Conservation (phyloP, 176 grass and related monocot genomes). For the Cocos nucifera region DNA sequence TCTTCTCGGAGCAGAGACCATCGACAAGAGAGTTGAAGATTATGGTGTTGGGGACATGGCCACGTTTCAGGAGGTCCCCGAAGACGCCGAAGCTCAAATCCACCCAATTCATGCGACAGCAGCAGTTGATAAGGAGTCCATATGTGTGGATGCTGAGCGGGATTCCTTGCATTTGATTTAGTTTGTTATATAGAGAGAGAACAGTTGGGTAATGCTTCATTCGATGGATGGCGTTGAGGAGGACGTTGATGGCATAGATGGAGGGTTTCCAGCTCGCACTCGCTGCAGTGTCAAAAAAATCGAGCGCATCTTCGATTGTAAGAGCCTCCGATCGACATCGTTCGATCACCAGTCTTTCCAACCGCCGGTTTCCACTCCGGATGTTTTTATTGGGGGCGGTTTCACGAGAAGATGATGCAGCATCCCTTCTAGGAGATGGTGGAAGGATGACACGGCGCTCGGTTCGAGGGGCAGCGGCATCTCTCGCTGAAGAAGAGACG, state of each 20-base stretch:
- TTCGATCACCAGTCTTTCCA: not conserved
- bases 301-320: not conserved
- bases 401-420: too few relatives aligned
- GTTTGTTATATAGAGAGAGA: constrained; percentile 15
- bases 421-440: too few relatives aligned
- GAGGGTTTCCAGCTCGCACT: not conserved
- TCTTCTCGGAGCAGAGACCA: constrained; percentile 12
- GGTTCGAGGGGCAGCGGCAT: too few relatives aligned
- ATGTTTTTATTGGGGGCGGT: too few relatives aligned
- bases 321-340: not conserved
- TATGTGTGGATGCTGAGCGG: not conserved
- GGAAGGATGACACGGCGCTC: too few relatives aligned
- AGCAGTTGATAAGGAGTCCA: constrained; percentile 16
- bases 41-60: not conserved
- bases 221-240: not conserved
- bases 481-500: too few relatives aligned
- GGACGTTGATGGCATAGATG: not conserved
- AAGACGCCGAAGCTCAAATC: constrained; percentile 13
- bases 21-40: not conserved
- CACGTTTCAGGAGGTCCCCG: constrained; percentile 1
- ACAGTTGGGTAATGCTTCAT: not conserved
- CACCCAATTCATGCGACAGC: not conserved
- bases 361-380: too few relatives aligned
- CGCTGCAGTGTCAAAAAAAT: not conserved
- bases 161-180: not conserved